A percentile compares a stretch with the other conserved stretches of the same genome.
These are phyloP conservation scores for Enterospora canceri DNA, from an alignment of 371 early-diverging fungal genomes.

Conservation along the genomic window DNA sequence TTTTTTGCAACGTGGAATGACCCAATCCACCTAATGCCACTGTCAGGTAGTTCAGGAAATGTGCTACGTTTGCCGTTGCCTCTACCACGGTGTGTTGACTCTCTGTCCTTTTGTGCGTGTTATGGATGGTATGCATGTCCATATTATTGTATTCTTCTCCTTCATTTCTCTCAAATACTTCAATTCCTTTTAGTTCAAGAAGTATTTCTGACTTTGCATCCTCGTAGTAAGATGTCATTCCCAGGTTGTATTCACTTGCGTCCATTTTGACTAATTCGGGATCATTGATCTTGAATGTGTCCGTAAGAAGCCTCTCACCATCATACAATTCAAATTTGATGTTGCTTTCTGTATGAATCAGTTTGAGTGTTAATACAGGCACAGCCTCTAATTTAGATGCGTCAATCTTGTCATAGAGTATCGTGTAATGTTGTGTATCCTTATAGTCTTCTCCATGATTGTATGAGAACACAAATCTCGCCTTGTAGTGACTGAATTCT, in stretches of 20 bases:
- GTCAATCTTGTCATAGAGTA: slow-evolving; percentile 49
- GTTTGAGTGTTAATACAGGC: slow-evolving; percentile 49
- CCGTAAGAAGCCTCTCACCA: slow-evolving; percentile 48
- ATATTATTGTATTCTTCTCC: slow-evolving; percentile 38
- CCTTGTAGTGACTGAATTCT: slow-evolving; percentile 45
- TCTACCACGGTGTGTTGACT: slow-evolving; percentile 44
- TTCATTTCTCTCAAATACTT: slow-evolving; percentile 45
- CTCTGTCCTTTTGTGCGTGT: background rate
- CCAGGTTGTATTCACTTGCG: background rate
- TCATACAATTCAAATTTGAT: slow-evolving; percentile 57
- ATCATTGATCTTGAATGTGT: slow-evolving; percentile 46
- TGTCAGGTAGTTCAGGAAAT: slow-evolving; percentile 45
- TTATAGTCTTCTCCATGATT: slow-evolving; percentile 48
- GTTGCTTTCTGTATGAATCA: slow-evolving; percentile 55
- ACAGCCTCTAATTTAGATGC: slow-evolving; percentile 21
- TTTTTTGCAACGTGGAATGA: slow-evolving; percentile 5
- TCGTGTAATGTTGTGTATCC: slow-evolving; percentile 21
- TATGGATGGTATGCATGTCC: slow-evolving; percentile 21
- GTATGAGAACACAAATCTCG: slow-evolving; percentile 46
- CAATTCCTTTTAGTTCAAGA: slow-evolving; percentile 24
- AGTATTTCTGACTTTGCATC: background rate
- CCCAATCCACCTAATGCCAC: slow-evolving; percentile 44
- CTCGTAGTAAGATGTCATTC: slow-evolving; percentile 4
- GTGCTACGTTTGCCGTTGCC: slow-evolving; percentile 44
- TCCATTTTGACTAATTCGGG: background rate